Evolutionary conservation across 352 stramenopile genomes (phyloP), one percentile per base, ranked within the genome.

Genomic region (Globisporangium mamillatum): DNA sequence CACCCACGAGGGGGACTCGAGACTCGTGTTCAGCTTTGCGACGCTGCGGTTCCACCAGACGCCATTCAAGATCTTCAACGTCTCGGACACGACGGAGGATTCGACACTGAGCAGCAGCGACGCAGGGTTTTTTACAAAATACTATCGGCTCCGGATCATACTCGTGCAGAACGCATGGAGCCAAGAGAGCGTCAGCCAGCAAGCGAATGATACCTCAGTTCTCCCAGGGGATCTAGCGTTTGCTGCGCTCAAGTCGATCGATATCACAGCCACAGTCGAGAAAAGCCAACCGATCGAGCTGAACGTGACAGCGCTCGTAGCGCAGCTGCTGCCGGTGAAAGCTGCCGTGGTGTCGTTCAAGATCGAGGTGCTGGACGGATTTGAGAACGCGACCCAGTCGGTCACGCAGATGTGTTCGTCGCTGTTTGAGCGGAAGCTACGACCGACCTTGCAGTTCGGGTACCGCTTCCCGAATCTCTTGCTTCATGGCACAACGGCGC

Each of bases 41-140:
- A 75, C 46, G 9, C 32, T 92, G 18, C 68, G 73, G 3, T 64
- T 92, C 2, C 76, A 87, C 48, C 76, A 90, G 68, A 91, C 79
- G 0, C 81, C 86, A 3, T 94, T 91, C 70, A 83, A 90, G 62
- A 75, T 89, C 24, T 79, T 92, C 55, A 90, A 91, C 34, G 68
- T 73, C 27, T 77, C 76, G 3, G 72, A 78, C 12, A 24, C 65
- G 10, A 50, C 16, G 36, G 48, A 68, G 63, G 62, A 70, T 29
- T 56, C 56, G 9, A 61, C 48, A 14, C 27, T 59, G 4, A 67
- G 29, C 38, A 67, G n/a, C 12, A 64, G 29, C 36, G 68, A 74
- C 16, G 24, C 69, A 7, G 27, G 68, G 60, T 29, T 73, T 22
- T 89, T 91, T 68, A 75, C 75, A 0, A 88, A 79, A 48, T 41